Conservation (phyloP, 768 basidiomycete genomes). For the Rhodotorula graminis region DNA sequence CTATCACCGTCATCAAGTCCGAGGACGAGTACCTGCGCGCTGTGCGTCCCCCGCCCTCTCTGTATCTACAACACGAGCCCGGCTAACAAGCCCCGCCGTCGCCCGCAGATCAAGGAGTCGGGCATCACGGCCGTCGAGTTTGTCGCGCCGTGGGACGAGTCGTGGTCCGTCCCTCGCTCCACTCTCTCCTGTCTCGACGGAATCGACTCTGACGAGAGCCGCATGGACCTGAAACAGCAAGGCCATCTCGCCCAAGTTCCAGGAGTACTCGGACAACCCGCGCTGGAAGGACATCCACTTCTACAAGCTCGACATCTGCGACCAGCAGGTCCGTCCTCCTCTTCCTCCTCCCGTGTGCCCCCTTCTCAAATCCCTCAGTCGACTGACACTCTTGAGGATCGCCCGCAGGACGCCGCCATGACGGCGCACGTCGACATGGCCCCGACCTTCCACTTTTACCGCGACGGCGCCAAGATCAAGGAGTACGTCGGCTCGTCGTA, state of each 20-base stretch:
- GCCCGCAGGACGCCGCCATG: constrained; percentile 34
- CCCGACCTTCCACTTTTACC: constrained; percentile 36
- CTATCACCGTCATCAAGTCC: constrained; percentile 25
- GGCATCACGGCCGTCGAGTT: constrained; percentile 25
- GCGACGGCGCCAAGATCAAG: constrained; percentile 22
- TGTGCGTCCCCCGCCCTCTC: constrained; percentile 8
- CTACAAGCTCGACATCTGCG: constrained; percentile 37
- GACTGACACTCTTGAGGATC: too few species aligned
- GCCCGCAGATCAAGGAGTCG: constrained; percentile 8
- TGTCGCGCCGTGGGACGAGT: constrained; percentile 34
- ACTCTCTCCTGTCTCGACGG: too few species aligned
- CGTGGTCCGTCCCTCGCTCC: constrained; percentile 14
- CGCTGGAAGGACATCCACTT: constrained; percentile 18
- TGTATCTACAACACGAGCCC: background rate
- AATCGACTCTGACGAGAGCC: too few species aligned
- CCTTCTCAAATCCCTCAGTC: too few species aligned
- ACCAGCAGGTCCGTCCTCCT: constrained; percentile 21
- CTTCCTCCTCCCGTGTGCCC: background rate
- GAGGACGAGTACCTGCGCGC: constrained; percentile 23
- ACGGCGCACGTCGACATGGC: constrained; percentile 21
- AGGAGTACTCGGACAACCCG: constrained; percentile 10
- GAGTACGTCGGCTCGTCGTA: constrained; percentile 34
- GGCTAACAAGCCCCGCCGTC: background rate
- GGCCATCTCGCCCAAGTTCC: constrained; percentile 30
- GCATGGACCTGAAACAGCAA: too few species aligned